Evolutionary conservation across 2,329 filamentous ascomycete genomes (phyloP).

Genomic region (Aphanocladium album): DNA sequence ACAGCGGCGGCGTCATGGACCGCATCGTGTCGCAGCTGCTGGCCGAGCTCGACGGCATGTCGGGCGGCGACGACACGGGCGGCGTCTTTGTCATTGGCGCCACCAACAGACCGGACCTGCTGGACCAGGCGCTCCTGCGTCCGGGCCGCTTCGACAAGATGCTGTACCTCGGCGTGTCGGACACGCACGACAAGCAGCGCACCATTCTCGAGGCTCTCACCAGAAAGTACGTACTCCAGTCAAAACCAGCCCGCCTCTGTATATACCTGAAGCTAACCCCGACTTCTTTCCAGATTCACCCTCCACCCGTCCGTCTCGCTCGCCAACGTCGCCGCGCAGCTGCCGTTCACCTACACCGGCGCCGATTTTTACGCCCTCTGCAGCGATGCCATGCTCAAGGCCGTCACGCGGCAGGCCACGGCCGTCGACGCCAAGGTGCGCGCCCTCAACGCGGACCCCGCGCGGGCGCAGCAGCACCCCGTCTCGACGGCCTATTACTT

Average conservation of each 20-base stretch:
- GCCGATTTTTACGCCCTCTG: conserved; percentile 96
- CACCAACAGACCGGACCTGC: conserved; percentile 87
- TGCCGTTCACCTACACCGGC: conserved; percentile 95
- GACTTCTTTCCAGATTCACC: conserved; percentile 60
- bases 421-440: conserved; percentile 80
- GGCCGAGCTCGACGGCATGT: conserved; percentile 97
- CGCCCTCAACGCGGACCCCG: conserved; percentile 52
- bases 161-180: conserved; percentile 92
- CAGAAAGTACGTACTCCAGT: conserved; percentile 61
- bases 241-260: not conserved
- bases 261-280: conserved; percentile 6
- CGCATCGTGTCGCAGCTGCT: conserved; percentile 92
- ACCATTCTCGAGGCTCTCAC: conserved; percentile 93
- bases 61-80: conserved; percentile 76
- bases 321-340: conserved; percentile 61
- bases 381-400: conserved; percentile 98
- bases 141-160: conserved; percentile 97
- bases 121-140: conserved; percentile 83
- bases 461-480: conserved; percentile 29
- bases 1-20: conserved; percentile 97
- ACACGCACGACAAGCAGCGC: conserved; percentile 93
- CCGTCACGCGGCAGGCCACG: conserved; percentile 83
- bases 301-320: conserved; percentile 77
- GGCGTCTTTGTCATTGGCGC: conserved; percentile 96
- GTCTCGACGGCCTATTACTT: conserved; percentile 93